Evolutionary conservation across 306 rosid species (phyloP).

Genomic region (Canavalia ensiformis): DNA sequence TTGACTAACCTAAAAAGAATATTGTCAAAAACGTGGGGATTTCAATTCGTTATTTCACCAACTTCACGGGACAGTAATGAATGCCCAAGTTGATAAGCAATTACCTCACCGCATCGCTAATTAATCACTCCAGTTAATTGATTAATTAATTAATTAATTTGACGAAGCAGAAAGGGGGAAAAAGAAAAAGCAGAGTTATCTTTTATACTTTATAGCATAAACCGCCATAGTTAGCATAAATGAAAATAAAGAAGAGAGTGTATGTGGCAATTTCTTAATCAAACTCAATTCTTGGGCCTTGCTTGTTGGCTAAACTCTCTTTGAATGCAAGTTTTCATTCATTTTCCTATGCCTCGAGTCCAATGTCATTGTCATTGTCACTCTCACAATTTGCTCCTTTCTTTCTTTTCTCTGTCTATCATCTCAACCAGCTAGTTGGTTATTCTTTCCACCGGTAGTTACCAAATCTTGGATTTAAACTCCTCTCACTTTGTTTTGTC

Average conservation of each 20-base stretch:
- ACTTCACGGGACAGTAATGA: neutral
- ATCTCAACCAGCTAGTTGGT: conserved; percentile 35
- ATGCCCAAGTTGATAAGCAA: neutral
- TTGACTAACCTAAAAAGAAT: conserved; percentile 27
- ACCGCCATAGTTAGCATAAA: conserved; percentile 44
- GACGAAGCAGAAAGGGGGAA: neutral
- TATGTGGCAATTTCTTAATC: conserved; percentile 33
- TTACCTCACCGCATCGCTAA: neutral
- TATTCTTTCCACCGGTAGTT: conserved; percentile 53
- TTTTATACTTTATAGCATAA: neutral
- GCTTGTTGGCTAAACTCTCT: conserved; percentile 63
- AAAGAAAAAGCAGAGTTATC: neutral
- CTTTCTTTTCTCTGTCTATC: conserved; percentile 41
- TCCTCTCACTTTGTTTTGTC: conserved; percentile 18
- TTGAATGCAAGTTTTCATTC: conserved; percentile 67
- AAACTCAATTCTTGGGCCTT: conserved; percentile 46
- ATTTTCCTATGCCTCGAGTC: conserved; percentile 32
- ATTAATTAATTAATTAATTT: conserved; percentile 19
- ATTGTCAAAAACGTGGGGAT: conserved; percentile 22
- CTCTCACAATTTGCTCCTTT: conserved; percentile 53
- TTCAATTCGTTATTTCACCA: conserved; percentile 31
- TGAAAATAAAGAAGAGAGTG: conserved; percentile 1
- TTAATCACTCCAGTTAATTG: conserved; percentile 41
- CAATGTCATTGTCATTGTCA: conserved; percentile 46
- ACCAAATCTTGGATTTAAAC: conserved; percentile 57